phyloP scores from a whole-genome alignment of 1,284 basidiomycete species.

The Cutaneotrichosporon cyanovorans region DNA sequence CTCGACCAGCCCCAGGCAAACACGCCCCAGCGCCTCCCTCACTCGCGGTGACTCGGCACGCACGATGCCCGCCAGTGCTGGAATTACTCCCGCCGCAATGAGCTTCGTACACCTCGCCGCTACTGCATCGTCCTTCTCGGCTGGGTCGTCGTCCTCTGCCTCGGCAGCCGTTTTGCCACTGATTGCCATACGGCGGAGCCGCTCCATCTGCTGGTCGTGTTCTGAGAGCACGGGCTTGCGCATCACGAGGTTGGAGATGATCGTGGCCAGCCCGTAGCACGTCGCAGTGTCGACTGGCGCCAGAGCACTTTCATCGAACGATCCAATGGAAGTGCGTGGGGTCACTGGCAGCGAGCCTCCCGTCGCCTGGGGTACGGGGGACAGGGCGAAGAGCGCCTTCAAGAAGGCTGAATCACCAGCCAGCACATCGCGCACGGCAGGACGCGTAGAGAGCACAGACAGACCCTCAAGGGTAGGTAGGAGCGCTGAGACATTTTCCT shows the following conservation, averaged over 20 bases:
- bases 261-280: conserved; percentile 66
- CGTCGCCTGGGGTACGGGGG: conserved; percentile 24
- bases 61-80: conserved; percentile 57
- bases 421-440: conserved; percentile 59
- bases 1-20: conserved; percentile 65
- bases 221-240: conserved; percentile 64
- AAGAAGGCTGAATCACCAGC: conserved; percentile 56
- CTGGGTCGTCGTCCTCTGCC: conserved; percentile 28
- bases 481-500: conserved; percentile 9
- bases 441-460: conserved; percentile 65
- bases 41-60: conserved; percentile 48
- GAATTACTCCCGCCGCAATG: conserved; percentile 57
- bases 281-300: conserved; percentile 46
- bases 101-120: background rate
- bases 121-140: conserved; percentile 50
- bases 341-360: conserved; percentile 51
- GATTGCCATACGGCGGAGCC: conserved; percentile 58
- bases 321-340: conserved; percentile 41
- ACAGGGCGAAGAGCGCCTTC: conserved; percentile 53
- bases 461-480: conserved; percentile 71
- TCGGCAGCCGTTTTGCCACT: conserved; percentile 49
- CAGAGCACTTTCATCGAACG: conserved; percentile 12
- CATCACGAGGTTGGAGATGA: conserved; percentile 64
- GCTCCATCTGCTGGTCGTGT: conserved; percentile 72
- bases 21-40: conserved; percentile 46